Conservation (phyloP, 192 early-diverging fungal genomes). For the Podila horticola region DNA sequence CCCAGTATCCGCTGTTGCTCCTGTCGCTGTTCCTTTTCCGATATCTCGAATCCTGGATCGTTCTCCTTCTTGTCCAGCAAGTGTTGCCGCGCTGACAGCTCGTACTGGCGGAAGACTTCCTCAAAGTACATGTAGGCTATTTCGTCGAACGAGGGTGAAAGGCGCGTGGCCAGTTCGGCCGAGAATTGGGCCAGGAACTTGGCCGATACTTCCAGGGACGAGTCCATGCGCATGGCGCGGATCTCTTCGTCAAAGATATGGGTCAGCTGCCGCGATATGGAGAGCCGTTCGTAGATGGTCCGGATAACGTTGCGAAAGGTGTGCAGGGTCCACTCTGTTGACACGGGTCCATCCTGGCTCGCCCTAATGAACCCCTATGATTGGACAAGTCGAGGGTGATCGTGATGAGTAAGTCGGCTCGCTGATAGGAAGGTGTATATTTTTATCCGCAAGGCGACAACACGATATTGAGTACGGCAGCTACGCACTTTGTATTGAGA, state of each 20-base stretch:
- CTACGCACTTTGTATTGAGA: constrained; percentile 19
- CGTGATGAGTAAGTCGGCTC: too few relatives aligned
- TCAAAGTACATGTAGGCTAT: constrained; percentile 37
- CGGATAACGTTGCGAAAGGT: constrained; percentile 24
- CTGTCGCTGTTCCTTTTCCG: neutral
- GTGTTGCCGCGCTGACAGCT: neutral
- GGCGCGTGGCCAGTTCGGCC: constrained; percentile 16
- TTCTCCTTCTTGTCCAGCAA: neutral
- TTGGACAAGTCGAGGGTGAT: neutral
- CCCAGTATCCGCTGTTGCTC: constrained; percentile 15
- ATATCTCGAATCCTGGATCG: neutral
- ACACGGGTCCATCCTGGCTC: neutral
- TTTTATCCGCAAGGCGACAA: too few relatives aligned
- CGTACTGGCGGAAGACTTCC: constrained; percentile 24
- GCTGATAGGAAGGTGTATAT: too few relatives aligned
- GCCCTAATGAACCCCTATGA: constrained; percentile 8
- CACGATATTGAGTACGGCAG: too few relatives aligned
- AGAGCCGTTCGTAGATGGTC: constrained; percentile 15
- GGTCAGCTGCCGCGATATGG: constrained; percentile 7
- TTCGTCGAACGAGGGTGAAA: constrained; percentile 34
- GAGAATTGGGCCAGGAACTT: constrained; percentile 30
- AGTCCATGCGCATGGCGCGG: constrained; percentile 1
- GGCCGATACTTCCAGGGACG: constrained; percentile 18
- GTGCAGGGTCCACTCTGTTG: constrained; percentile 20
- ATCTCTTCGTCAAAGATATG: constrained; percentile 21